Base-by-base conservation (phyloP, 2,329 filamentous ascomycete genomes). In the Aspergillus phoenicis region DNA sequence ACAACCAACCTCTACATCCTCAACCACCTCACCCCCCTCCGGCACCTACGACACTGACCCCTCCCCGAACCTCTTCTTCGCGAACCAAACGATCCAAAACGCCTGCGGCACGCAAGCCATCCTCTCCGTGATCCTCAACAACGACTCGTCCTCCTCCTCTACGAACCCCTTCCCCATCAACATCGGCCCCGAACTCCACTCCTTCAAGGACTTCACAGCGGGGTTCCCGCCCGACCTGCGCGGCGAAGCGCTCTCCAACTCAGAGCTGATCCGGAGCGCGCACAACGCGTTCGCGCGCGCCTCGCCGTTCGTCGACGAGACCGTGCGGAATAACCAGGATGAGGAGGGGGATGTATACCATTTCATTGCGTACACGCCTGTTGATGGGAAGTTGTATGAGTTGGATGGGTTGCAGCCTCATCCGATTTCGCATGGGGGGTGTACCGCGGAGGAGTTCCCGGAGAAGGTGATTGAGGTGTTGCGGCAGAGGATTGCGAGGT, bases 91-190 rank as follows among this genome's bases (percentile, higher is more conserved):
- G 4, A 99, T 99, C 75, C 94, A 98, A 78, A 99, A 99, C 78
- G 95, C 95, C 7, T 99, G 95, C 80, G 95, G 93, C 48, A 99
- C 95, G 15, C 95, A 99, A 77, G 95, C 95, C 3, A 86, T 99
- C 51, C 86, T 99, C 43, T 95, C 91, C 57, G 91, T 98, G 58
- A 84, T 98, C 33, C 82, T 99, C 67, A 99, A 99, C 81, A 90
- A 96, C 77, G 83, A 80, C 58, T 75, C 30, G 8, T 36, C 62
- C 22, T 51, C 71, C 13, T 51, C 71, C 13, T 28, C 62, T n/a
- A 45, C 33, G 5, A 57, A 26, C 26, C 13, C 28, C 2, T 64
- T 67, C 1, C 63, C 74, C 0, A 84, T 97, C 53, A 84, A 93
- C 36, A 87, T 97, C 64, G 93, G 93, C 57, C 74, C 81, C 3